Base-by-base conservation (phyloP, 345 rosid genomes). In the Rhodamnia rubescens region DNA sequence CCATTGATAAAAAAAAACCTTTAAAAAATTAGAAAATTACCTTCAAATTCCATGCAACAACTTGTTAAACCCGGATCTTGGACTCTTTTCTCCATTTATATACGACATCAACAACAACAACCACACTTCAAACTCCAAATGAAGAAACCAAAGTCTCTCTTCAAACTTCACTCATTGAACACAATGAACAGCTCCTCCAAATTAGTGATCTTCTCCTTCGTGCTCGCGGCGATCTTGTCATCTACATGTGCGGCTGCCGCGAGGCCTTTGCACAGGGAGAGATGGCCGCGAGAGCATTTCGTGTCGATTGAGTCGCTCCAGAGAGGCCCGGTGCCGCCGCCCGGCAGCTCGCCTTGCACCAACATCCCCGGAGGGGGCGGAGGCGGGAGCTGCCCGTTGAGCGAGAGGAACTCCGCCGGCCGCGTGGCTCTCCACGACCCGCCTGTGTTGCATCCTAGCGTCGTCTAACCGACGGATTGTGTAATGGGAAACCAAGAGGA, bases 401-500 rank as follows among this genome's bases (percentile, higher is more conserved):
- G 55, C 85, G 85, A 29, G 85, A 57, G 89, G 92, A 86, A 88
- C 90, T 86, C 86, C 86, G 14, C 74, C 6, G 53, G 87, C 8
- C 50, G 14, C 53, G 47, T 40, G 20, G 80, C 80, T 69, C 80
- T 12, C 40, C 80, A 9, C 47, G 13, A 44, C 26, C 80, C 80
- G 20, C 47, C 47, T 21, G 26, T 9, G 80, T 18, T 69, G 80
- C 80, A 9, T 20, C 47, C 80, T 69, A 9, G 26, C 9, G 47
- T 18, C 80, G 24, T 36, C 80, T 24, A 50, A 58, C 54, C 82
- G 64, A 61, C 50, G 80, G 47, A 18, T 36, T 36, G 80, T 9
- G 47, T 10, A 5, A 21, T 3, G 42, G 32, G 75, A 69, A 69
- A 36, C 42, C 42, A 20, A 69, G 80, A 18, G 80, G 80, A 42